Base-by-base conservation (phyloP, 2,329 filamentous ascomycete genomes). In the Ascosphaera acerosa region DNA sequence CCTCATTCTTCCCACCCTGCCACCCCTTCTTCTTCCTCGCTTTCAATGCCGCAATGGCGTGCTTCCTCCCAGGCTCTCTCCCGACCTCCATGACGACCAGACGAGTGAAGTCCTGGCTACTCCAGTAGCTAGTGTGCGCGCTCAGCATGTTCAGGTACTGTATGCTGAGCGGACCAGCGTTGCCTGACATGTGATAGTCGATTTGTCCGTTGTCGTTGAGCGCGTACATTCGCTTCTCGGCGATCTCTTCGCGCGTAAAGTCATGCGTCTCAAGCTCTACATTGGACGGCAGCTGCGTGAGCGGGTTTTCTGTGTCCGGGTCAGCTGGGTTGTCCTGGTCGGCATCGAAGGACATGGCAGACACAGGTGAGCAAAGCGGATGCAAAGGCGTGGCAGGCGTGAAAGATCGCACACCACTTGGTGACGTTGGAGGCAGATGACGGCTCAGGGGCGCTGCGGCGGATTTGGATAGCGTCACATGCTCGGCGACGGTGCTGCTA, bases 131-230 rank as follows among this genome's bases (percentile, higher is more conserved):
- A 34, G 77, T 81, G 51, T 97, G 87, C 6, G 87, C 87, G 34
- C 80, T 77, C 33, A 97, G 55, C 87, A 97, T 97, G 41, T 90
- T 92, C 20, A 94, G 53, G 47, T 97, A 97, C 52, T 94, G 82
- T 15, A 92, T 81, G 51, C 91, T 87, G 20, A 97, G 57, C 3
- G 82, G 74, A 0, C 87, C 87, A 2, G 77, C 75, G 0, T 80
- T 76, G 5, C 78, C 81, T 30, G 70, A 70, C 30, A 97, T 56
- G 42, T 74, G 89, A 51, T 70, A 97, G 48, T 97, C 87, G 25
- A 97, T 72, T 52, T 97, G 87, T 0, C 82, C 84, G 40, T 94
- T 94, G 43, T 97, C 87, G 41, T 97, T 97, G 3, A 97, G 64
- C 5, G 91, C 50, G 37, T 70, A 73, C 39, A 82, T 81, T 41